These are phyloP conservation scores for Scutellaria baicalensis DNA, from an alignment of 257 asterid genomes.

Conservation along the genomic window DNA sequence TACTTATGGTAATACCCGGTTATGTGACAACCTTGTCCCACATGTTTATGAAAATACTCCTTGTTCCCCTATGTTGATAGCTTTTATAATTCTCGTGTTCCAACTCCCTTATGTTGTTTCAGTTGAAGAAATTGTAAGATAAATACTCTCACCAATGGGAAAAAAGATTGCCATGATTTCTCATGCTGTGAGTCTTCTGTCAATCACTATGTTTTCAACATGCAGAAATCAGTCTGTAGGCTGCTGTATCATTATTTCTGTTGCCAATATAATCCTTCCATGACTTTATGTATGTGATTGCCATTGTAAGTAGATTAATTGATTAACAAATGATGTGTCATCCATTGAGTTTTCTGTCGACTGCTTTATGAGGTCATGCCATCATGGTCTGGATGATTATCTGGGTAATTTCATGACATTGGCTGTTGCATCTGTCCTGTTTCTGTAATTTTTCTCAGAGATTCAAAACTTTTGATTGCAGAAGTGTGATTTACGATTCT, in stretches of 20 bases:
- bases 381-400: not conserved
- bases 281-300: not conserved
- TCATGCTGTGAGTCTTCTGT: conserved; percentile 7
- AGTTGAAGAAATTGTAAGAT: not conserved
- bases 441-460: conserved; percentile 18
- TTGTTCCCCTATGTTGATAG: not conserved
- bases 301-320: not conserved
- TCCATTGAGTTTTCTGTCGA: not conserved
- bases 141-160: not conserved
- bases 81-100: not conserved
- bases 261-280: not conserved
- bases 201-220: not conserved
- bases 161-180: not conserved
- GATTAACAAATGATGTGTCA: not conserved
- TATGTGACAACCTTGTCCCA: not conserved
- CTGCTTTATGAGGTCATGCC: not conserved
- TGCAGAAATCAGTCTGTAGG: not conserved
- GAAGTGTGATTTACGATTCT: conserved; percentile 68
- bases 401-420: not conserved
- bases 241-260: not conserved
- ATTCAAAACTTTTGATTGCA: conserved; percentile 28
- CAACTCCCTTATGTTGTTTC: not conserved
- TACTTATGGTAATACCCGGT: not conserved
- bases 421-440: conserved; percentile 9
- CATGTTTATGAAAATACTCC: not conserved